Evolutionary conservation across 345 rosid species (phyloP).

Genomic region (Corchorus capsularis): DNA sequence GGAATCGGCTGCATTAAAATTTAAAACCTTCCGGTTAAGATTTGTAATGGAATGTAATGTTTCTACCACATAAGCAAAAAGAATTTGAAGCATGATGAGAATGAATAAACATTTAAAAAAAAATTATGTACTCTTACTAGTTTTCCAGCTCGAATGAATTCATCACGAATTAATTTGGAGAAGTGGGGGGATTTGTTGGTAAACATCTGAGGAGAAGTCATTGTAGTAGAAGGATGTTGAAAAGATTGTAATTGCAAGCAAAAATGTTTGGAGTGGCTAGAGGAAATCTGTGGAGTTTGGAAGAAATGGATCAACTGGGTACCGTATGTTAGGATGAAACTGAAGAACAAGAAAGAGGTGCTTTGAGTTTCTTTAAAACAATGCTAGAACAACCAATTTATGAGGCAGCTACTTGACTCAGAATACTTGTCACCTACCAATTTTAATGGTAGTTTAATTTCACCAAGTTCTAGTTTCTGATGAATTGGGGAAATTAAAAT

Average conservation of each 20-base stretch:
- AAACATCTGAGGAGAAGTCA: not conserved
- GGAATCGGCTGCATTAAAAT: slow-evolving; percentile 33
- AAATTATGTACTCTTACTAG: slow-evolving; percentile 3
- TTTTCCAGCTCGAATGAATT: slow-evolving; percentile 17
- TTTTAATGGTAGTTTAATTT: too few species aligned
- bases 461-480: too few species aligned
- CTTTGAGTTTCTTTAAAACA: not conserved
- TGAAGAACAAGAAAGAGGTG: too few species aligned
- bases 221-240: too few species aligned
- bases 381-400: not conserved
- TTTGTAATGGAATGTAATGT: not conserved
- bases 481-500: too few species aligned
- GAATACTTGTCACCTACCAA: too few species aligned
- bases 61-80: not conserved
- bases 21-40: not conserved
- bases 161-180: slow-evolving; percentile 25
- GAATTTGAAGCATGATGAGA: not conserved
- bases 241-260: too few species aligned
- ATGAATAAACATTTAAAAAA: not conserved
- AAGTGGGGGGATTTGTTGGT: slow-evolving; percentile 21
- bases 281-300: too few species aligned
- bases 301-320: too few species aligned
- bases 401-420: not conserved
- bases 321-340: too few species aligned
- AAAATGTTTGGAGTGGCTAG: too few species aligned